Evolutionary conservation across 31 red algal genomes (phyloP).

Genomic region (Odonthalia washingtoniensis): DNA sequence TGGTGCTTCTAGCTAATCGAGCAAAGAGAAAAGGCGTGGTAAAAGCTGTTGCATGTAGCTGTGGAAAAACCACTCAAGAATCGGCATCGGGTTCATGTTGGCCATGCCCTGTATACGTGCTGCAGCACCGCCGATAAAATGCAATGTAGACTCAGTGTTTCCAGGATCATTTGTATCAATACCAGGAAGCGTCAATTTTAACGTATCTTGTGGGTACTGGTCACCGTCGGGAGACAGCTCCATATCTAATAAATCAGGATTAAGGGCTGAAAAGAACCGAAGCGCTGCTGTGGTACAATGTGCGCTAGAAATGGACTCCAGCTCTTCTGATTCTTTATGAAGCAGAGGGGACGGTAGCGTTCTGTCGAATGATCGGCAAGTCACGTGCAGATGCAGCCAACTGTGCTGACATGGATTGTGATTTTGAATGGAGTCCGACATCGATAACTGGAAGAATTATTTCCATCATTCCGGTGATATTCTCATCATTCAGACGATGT

Average conservation of each 20-base stretch:
- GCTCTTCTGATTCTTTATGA: too few relatives aligned
- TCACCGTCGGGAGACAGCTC: slow-evolving; percentile 71
- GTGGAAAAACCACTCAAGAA: slow-evolving; percentile 68
- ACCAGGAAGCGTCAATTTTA: slow-evolving; percentile 82
- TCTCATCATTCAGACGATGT: slow-evolving; percentile 71
- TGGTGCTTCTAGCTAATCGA: slow-evolving; percentile 84
- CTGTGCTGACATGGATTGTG: too few relatives aligned
- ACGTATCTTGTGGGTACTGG: slow-evolving; percentile 51
- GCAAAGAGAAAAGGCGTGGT: slow-evolving; percentile 77
- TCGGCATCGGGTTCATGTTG: slow-evolving; percentile 44
- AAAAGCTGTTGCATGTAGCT: slow-evolving; percentile 80
- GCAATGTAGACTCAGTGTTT: slow-evolving; percentile 87
- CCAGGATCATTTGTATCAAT: slow-evolving; percentile 92
- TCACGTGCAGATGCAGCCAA: too few relatives aligned
- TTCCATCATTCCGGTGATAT: too few relatives aligned
- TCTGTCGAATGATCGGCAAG: too few relatives aligned
- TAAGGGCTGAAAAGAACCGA: slow-evolving; percentile 68
- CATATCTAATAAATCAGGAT: slow-evolving; percentile 83
- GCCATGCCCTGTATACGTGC: slow-evolving; percentile 80
- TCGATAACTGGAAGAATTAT: too few relatives aligned
- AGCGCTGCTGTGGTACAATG: too few relatives aligned
- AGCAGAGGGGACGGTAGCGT: too few relatives aligned
- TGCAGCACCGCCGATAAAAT: slow-evolving; percentile 80
- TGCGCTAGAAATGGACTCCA: too few relatives aligned
- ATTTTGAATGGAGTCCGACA: too few relatives aligned